A percentile compares a stretch with the other conserved stretches of the same genome.
Evolutionary conservation across 2,329 filamentous ascomycete genomes (phyloP).

Genomic region (Claviceps monticola): DNA sequence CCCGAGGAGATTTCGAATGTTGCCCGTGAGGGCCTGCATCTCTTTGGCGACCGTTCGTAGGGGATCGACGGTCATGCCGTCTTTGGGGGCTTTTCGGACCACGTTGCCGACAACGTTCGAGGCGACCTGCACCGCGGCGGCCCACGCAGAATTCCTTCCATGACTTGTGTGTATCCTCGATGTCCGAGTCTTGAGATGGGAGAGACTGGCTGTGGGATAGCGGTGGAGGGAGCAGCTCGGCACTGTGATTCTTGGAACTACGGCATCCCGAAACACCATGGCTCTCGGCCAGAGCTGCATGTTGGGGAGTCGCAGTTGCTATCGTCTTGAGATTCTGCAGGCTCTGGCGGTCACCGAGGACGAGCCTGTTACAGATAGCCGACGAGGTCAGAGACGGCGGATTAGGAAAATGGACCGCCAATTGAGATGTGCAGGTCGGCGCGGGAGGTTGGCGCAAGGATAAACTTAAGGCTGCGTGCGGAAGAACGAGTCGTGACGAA

Average conservation of each 20-base stretch:
- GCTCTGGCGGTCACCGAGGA: no score
- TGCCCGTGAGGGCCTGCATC: conserved; percentile 89
- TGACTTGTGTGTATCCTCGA: conserved; percentile 29
- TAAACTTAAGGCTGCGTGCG: not conserved
- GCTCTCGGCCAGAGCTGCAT: conserved; percentile 45
- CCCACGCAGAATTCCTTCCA: conserved; percentile 51
- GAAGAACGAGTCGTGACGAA: not conserved
- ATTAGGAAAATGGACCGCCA: not conserved
- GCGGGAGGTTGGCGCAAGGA: not conserved
- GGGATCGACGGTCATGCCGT: conserved; percentile 68
- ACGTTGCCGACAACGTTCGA: conserved; percentile 59
- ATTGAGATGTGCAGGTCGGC: not conserved
- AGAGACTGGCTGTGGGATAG: conserved; percentile 17
- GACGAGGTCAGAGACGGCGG: no score
- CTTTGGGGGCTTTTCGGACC: conserved; percentile 46
- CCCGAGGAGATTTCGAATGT: conserved; percentile 83
- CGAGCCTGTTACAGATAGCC: no score
- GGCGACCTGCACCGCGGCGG: conserved; percentile 57
- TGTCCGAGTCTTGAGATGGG: conserved; percentile 15
- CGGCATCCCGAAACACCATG: conserved; percentile 31
- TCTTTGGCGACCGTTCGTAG: conserved; percentile 86
- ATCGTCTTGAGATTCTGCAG: no score
- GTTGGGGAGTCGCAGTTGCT: not conserved
- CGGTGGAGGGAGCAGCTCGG: conserved; percentile 19
- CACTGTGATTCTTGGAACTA: conserved; percentile 14